Evolutionary conservation across 805 yeast genomes (phyloP).

Genomic region (Schwanniomyces pseudopolymorphus): DNA sequence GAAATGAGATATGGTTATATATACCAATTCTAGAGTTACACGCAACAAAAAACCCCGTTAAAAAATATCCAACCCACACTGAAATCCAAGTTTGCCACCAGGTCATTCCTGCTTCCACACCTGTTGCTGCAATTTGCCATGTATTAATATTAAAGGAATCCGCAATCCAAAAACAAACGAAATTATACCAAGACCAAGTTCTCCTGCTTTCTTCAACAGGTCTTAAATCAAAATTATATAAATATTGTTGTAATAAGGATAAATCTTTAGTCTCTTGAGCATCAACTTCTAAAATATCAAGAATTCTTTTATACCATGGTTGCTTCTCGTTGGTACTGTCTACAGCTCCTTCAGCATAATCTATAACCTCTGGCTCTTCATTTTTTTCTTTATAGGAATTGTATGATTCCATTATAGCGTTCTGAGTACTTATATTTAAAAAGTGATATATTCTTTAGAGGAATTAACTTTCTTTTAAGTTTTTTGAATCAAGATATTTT

Average conservation of each 20-base stretch:
- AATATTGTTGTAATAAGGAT: neutral
- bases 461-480: neutral
- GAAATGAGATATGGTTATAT: conserved; percentile 35
- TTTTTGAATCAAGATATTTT: neutral
- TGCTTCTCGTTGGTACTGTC: neutral
- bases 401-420: neutral
- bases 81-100: conserved; percentile 6
- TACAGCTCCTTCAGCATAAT: neutral
- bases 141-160: conserved; percentile 3
- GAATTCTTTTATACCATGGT: neutral
- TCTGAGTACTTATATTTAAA: neutral
- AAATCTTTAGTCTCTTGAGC: conserved; percentile 1
- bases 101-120: conserved; percentile 3
- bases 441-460: neutral
- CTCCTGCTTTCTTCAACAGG: conserved; percentile 3
- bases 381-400: neutral
- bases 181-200: conserved; percentile 4
- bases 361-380: neutral
- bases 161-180: conserved; percentile 4
- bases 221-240: conserved; percentile 4
- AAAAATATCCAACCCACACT: conserved; percentile 3
- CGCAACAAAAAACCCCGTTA: conserved; percentile 2
- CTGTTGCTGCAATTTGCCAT: conserved; percentile 5
- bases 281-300: conserved; percentile 1
- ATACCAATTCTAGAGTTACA: conserved; percentile 20